Percentiles rank a stretch among this genome's conserved stretches.
Conservation (phyloP, 441 rosid species). For the Rhodomyrtus psidioides region DNA sequence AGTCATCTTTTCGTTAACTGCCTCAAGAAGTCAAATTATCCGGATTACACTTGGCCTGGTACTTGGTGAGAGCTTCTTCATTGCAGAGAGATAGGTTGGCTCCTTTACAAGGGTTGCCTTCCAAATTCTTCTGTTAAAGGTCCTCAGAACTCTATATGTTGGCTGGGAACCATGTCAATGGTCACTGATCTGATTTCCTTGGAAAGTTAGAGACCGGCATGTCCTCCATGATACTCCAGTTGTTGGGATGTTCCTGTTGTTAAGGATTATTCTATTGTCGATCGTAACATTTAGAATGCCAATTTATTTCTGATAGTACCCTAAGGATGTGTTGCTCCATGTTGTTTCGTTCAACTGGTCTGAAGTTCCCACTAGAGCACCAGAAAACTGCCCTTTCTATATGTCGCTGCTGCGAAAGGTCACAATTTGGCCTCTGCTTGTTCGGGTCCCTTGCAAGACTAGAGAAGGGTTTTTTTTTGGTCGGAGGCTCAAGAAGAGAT, state of each 20-base stretch:
- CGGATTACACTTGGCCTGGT: neutral
- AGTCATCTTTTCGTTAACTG: neutral
- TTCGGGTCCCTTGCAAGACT: neutral
- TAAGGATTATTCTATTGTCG: neutral
- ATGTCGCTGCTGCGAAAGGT: neutral
- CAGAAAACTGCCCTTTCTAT: neutral
- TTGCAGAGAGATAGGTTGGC: neutral
- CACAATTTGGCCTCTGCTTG: neutral
- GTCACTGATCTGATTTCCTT: neutral
- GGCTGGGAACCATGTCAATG: neutral
- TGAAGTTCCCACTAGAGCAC: neutral
- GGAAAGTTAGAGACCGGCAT: neutral
- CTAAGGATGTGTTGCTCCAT: neutral
- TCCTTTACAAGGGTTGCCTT: neutral
- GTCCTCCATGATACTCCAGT: neutral
- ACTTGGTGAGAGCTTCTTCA: neutral
- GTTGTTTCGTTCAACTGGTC: neutral
- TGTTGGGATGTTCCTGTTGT: neutral
- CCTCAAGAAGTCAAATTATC: neutral
- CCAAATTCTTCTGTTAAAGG: neutral
- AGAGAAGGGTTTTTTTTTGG: neutral
- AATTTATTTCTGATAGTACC: neutral
- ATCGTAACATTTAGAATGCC: neutral
- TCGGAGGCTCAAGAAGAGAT: neutral
- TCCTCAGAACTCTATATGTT: neutral